phyloP scores from a whole-genome alignment of 352 stramenopile genomes.

The Phytopythium montanum region DNA sequence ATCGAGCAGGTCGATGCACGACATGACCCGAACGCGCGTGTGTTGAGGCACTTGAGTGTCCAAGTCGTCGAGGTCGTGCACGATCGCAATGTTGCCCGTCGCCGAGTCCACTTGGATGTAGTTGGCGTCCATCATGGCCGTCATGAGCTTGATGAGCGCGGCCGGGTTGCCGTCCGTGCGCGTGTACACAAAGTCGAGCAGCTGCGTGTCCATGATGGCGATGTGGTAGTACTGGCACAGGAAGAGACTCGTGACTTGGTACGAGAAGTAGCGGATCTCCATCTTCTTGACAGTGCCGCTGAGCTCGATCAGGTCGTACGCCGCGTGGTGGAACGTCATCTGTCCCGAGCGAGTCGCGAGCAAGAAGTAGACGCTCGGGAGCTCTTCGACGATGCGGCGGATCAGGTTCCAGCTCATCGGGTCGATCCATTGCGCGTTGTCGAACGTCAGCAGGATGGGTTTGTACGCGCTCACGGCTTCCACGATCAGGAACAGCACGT shows the following conservation, averaged over 20 bases:
- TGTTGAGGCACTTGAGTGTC: constrained; percentile 74
- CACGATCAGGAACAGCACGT: constrained; percentile 56
- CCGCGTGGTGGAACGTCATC: constrained; percentile 17
- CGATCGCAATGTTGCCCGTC: constrained; percentile 50
- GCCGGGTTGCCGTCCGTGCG: constrained; percentile 65
- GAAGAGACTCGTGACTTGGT: constrained; percentile 69
- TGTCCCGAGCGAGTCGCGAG: constrained; percentile 45
- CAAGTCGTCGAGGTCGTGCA: constrained; percentile 70
- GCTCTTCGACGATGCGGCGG: constrained; percentile 46
- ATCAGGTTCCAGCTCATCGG: constrained; percentile 56
- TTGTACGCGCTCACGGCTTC: constrained; percentile 45
- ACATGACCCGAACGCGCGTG: constrained; percentile 68
- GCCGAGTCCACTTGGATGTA: constrained; percentile 51
- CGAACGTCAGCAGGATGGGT: constrained; percentile 63
- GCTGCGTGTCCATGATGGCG: constrained; percentile 75
- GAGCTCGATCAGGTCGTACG: constrained; percentile 34
- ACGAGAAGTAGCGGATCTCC: constrained; percentile 54
- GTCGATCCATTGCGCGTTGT: constrained; percentile 81
- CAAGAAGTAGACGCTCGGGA: constrained; percentile 55
- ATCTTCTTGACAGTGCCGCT: constrained; percentile 35
- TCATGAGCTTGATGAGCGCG: constrained; percentile 63
- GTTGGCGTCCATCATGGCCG: constrained; percentile 64
- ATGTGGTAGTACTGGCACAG: constrained; percentile 77
- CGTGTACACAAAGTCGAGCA: constrained; percentile 69
- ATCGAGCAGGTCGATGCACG: constrained; percentile 51